Conservation (phyloP, 352 stramenopile species). For the Phytophthora rubi region DNA sequence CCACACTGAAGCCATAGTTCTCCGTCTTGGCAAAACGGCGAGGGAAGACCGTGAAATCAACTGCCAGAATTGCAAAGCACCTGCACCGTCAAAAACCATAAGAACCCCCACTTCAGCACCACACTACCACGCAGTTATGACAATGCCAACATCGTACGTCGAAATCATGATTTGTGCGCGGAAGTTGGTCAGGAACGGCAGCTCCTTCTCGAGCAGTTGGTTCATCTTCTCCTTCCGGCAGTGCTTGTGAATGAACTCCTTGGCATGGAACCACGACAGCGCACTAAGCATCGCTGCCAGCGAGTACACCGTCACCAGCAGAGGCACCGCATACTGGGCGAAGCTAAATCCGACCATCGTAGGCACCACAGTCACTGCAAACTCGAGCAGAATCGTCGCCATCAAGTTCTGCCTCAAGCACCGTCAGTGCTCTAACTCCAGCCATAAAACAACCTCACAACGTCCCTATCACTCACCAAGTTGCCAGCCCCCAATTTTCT, state of each 20-base stretch:
- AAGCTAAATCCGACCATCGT: slow-evolving; percentile 80
- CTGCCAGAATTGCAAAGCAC: slow-evolving; percentile 95
- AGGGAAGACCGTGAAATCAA: slow-evolving; percentile 98
- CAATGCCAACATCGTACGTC: slow-evolving; percentile 52
- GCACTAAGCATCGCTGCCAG: slow-evolving; percentile 55
- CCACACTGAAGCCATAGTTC: slow-evolving; percentile 94
- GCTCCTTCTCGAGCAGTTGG: slow-evolving; percentile 69
- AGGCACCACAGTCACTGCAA: slow-evolving; percentile 67
- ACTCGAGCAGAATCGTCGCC: slow-evolving; percentile 71
- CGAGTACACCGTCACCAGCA: slow-evolving; percentile 67
- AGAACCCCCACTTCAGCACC: not conserved
- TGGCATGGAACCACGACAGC: slow-evolving; percentile 77
- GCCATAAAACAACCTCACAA: not conserved
- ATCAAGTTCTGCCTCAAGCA: slow-evolving; percentile 43
- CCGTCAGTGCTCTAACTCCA: slow-evolving; percentile 1
- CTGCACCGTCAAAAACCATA: slow-evolving; percentile 28
- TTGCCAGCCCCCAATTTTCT: slow-evolving; percentile 57
- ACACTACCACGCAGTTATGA: not conserved
- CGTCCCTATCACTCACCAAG: slow-evolving; percentile 37
- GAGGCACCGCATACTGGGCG: slow-evolving; percentile 59
- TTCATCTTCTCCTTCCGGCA: slow-evolving; percentile 87
- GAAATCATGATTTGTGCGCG: slow-evolving; percentile 84
- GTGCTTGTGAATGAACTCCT: slow-evolving; percentile 76
- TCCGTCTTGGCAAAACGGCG: slow-evolving; percentile 96
- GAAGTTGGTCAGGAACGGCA: slow-evolving; percentile 83